A percentile compares a stretch with the other conserved stretches of the same genome.
phyloP scores from a whole-genome alignment of 768 basidiomycete genomes.

The Boletus insuetus region DNA sequence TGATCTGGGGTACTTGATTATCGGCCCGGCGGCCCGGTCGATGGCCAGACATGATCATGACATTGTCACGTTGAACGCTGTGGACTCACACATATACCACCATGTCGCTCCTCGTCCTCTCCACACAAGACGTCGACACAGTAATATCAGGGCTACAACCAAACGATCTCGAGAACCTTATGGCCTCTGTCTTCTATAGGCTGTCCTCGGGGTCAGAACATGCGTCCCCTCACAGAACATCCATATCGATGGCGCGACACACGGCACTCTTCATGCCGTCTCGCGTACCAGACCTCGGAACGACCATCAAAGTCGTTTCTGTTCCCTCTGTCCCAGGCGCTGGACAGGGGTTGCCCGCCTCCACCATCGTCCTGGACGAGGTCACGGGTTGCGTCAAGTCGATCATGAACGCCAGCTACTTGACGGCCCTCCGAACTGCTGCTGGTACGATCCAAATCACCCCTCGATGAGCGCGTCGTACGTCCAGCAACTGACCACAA shows the following conservation, averaged over 20 bases:
- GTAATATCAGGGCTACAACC: slow-evolving; percentile 47
- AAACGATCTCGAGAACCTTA: slow-evolving; percentile 48
- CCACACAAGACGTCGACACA: slow-evolving; percentile 52
- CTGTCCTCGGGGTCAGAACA: slow-evolving; percentile 36
- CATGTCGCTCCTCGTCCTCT: slow-evolving; percentile 59
- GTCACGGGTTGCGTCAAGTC: slow-evolving; percentile 65
- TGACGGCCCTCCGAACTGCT: slow-evolving; percentile 83
- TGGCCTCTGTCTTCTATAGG: slow-evolving; percentile 55
- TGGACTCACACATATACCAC: background rate
- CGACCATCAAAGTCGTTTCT: slow-evolving; percentile 79
- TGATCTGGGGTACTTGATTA: too few species aligned
- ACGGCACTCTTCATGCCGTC: slow-evolving; percentile 84
- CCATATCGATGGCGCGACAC: slow-evolving; percentile 51
- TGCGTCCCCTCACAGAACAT: slow-evolving; percentile 55
- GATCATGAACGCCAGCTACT: slow-evolving; percentile 68
- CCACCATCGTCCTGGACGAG: slow-evolving; percentile 76
- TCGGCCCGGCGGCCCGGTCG: background rate
- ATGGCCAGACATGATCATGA: too few species aligned
- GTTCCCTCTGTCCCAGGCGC: slow-evolving; percentile 51
- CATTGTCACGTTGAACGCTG: too few species aligned
- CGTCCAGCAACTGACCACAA: background rate
- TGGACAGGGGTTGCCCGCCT: slow-evolving; percentile 64
- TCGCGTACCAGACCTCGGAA: slow-evolving; percentile 49
- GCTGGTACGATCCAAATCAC: slow-evolving; percentile 49
- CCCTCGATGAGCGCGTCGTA: background rate